Conservation (phyloP, 148 eudicot species). For the Chenopodium berlandieri region DNA sequence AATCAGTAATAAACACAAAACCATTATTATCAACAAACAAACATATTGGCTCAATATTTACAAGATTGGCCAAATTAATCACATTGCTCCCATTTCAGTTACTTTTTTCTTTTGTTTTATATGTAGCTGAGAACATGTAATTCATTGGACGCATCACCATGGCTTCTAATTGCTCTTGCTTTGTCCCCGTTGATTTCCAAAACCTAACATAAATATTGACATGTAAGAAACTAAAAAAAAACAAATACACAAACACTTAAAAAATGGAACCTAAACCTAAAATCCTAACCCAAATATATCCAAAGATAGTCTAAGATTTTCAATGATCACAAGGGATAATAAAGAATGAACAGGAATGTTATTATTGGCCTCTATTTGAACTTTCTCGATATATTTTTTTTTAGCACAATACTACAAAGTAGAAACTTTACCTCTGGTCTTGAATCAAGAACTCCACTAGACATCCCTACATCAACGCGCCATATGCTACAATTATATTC, state of each 20-base stretch:
- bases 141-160: constrained; percentile 46
- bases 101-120: constrained; percentile 25
- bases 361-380: no score
- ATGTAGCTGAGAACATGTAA: constrained; percentile 62
- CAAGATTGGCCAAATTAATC: neutral
- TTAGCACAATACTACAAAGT: no score
- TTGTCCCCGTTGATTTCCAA: constrained; percentile 66
- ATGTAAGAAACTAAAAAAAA: no score
- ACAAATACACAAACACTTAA: no score
- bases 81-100: neutral
- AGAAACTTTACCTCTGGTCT: constrained; percentile 59
- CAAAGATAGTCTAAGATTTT: neutral
- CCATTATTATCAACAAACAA: no score
- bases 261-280: neutral
- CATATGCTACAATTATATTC: constrained; percentile 81
- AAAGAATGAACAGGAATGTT: no score
- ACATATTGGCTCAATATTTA: neutral
- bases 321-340: neutral
- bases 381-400: no score
- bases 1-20: no score
- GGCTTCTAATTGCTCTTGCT: constrained; percentile 71
- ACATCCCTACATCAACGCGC: constrained; percentile 99
- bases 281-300: neutral
- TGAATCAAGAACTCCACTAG: constrained; percentile 92
- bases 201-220: constrained; percentile 42